Evolutionary conservation across 2,329 filamentous ascomycete species (phyloP), one percentile per base, ranked within the genome.

Genomic region (Fulvia fulva): DNA sequence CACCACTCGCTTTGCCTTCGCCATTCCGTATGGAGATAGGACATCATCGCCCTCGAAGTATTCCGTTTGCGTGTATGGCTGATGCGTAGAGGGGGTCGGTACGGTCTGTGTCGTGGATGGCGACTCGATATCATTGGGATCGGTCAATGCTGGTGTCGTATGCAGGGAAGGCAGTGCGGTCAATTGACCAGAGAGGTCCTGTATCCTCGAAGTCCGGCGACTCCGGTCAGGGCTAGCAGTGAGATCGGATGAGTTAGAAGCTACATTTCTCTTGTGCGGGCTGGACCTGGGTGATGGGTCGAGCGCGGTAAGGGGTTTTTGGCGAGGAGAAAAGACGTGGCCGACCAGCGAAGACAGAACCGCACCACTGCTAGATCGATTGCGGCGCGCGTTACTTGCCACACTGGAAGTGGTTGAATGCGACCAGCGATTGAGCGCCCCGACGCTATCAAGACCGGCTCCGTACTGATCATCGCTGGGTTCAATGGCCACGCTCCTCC

Each of bases 341-440:
- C 68, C 66, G 26, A 67, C 64, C 53, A 72, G 67, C 63, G 72
- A 73, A 56, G 70, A 63, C 53, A 75, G 67, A 37, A 71, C 70
- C 32, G 73, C 70, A 57, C 69, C 68, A 63, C 67, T 72, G 67
- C 67, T 73, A 61, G 73, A 69, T 66, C 71, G 73, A 58, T 75
- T 71, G 53, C 75, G 71, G 57, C 74, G 71, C n/a, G 57, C 53
- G 44, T 65, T 73, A 62, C 51, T 59, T 55, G 70, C 68, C 49
- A 73, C 75, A 70, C 79, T 82, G 49, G 79, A 81, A 28, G 76
- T 71, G 23, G 81, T 83, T 19, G 80, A 83, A 63, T 83, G 81
- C 34, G 82, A 84, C 81, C 81, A 84, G 62, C 82, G 80, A 67
- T 83, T 81, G 54, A 83, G 72, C 59, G 78, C 81, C 41, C 77